Evolutionary conservation across 805 yeast genomes (phyloP).

Genomic region (Cyberlindnera mississippiensis): DNA sequence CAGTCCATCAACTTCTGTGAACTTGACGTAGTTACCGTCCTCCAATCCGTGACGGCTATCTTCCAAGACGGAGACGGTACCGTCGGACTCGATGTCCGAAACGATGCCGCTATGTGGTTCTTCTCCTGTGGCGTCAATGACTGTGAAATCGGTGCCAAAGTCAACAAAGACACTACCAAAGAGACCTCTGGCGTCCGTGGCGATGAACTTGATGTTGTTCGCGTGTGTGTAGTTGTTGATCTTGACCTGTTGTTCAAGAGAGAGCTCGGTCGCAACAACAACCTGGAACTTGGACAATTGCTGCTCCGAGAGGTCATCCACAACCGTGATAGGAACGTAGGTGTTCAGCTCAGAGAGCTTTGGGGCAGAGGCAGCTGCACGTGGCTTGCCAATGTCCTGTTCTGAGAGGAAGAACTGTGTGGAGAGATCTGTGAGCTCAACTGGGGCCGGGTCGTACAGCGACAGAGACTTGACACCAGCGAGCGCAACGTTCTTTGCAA

Average conservation of each 20-base stretch:
- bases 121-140: conserved; percentile 87
- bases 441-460: conserved; percentile 75
- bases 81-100: conserved; percentile 81
- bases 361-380: conserved; percentile 68
- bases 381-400: conserved; percentile 68
- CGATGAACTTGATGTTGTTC: conserved; percentile 70
- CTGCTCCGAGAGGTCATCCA: conserved; percentile 50
- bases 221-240: conserved; percentile 74
- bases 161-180: conserved; percentile 90
- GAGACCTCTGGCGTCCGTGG: conserved; percentile 81
- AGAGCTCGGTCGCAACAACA: conserved; percentile 73
- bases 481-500: conserved; percentile 92
- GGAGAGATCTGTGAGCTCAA: conserved; percentile 68
- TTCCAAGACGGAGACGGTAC: conserved; percentile 90
- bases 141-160: conserved; percentile 76
- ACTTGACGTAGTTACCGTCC: conserved; percentile 87
- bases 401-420: conserved; percentile 81
- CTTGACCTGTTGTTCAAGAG: conserved; percentile 69
- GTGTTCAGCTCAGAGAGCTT: conserved; percentile 79
- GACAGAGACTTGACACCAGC: conserved; percentile 96
- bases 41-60: conserved; percentile 91
- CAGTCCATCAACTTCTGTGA: conserved; percentile 81
- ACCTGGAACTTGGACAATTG: conserved; percentile 64
- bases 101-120: conserved; percentile 86
- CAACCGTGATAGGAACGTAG: conserved; percentile 81